phyloP scores from a whole-genome alignment of 2,329 filamentous ascomycete genomes.

The Alternaria atra region DNA sequence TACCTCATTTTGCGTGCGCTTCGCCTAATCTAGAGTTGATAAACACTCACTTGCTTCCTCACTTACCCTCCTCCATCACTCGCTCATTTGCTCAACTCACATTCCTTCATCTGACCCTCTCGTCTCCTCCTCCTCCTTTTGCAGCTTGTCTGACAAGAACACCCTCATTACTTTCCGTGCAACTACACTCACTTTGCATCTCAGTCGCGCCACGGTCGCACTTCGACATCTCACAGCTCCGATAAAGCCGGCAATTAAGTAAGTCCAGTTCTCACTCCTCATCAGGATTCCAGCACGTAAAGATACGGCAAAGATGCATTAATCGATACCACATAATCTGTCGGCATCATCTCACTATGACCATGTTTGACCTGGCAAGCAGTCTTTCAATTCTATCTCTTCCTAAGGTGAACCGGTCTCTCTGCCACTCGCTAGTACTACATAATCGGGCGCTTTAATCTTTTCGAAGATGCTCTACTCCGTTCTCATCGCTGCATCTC shows the following conservation, averaged over 20 bases:
- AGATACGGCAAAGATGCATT: constrained; percentile 13
- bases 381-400: constrained; percentile 17
- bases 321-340: constrained; percentile 5
- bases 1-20: constrained; percentile 6
- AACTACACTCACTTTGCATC: constrained; percentile 30
- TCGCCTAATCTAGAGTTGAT: constrained; percentile 21
- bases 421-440: constrained; percentile 8
- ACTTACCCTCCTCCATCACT: constrained; percentile 16
- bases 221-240: constrained; percentile 10
- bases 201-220: constrained; percentile 28
- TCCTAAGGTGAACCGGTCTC: constrained; percentile 21
- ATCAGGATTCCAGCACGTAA: constrained; percentile 5
- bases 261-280: neutral
- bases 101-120: constrained; percentile 30
- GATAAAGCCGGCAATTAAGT: constrained; percentile 24
- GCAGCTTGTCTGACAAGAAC: constrained; percentile 33
- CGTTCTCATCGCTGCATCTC: constrained; percentile 33
- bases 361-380: constrained; percentile 18
- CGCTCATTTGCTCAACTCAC: constrained; percentile 21
- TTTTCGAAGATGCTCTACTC: constrained; percentile 39
- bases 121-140: constrained; percentile 29
- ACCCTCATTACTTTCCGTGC: constrained; percentile 36
- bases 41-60: constrained; percentile 17
- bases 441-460: constrained; percentile 12
- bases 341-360: neutral